Percentiles rank a stretch among this genome's conserved stretches.
Conservation (phyloP, 345 rosid genomes). For the Aquilaria malaccensis region DNA sequence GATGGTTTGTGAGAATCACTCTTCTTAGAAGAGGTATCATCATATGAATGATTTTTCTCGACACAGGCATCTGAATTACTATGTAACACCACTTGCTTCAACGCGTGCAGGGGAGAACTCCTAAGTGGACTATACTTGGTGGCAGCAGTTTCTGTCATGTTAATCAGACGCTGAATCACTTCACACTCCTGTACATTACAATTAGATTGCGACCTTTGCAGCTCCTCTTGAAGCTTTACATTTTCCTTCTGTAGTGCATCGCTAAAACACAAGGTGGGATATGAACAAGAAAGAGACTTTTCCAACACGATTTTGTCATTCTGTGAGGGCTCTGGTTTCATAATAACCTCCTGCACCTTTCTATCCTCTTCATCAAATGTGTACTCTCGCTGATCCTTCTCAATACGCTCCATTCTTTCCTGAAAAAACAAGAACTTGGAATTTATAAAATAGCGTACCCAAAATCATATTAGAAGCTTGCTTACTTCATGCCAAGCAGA, state of each 20-base stretch:
- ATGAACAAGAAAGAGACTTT: constrained; percentile 79
- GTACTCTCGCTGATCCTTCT: constrained; percentile 84
- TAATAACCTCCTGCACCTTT: constrained; percentile 71
- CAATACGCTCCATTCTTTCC: constrained; percentile 88
- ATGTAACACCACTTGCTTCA: constrained; percentile 41
- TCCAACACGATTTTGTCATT: constrained; percentile 64
- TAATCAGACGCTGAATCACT: constrained; percentile 82
- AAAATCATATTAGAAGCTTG: constrained; percentile 2
- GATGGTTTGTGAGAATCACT: constrained; percentile 42
- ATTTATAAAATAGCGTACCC: constrained; percentile 2
- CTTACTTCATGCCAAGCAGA: not conserved
- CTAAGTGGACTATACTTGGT: constrained; percentile 31
- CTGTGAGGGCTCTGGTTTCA: constrained; percentile 64
- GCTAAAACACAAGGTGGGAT: constrained; percentile 77
- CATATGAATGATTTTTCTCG: constrained; percentile 35
- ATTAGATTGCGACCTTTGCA: constrained; percentile 77
- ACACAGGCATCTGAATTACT: constrained; percentile 33
- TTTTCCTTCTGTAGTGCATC: constrained; percentile 74
- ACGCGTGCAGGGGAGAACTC: constrained; percentile 36
- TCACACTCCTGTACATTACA: constrained; percentile 80
- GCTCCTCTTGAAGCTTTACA: constrained; percentile 74
- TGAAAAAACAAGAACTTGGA: constrained; percentile 18
- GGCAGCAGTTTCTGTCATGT: constrained; percentile 68
- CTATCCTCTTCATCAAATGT: constrained; percentile 90
- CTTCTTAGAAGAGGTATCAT: constrained; percentile 41